Evolutionary conservation across 805 yeast species (phyloP), one percentile per base, ranked within the genome.

Genomic region (Jamesozyma hellenica): DNA sequence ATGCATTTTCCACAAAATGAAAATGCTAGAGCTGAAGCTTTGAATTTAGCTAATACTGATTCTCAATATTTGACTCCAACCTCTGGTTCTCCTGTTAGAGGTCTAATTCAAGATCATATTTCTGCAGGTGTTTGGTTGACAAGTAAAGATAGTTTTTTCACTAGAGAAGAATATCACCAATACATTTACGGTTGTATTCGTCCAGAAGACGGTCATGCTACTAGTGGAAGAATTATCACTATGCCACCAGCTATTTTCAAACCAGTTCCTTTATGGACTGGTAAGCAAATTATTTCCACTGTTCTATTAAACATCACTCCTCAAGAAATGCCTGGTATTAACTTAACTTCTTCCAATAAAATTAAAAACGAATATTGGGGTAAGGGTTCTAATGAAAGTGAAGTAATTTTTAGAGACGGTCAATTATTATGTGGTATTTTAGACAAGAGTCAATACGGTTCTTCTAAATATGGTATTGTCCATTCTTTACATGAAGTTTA

Each of bases 51-150:
- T 31, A 88, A 90, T 63, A 92, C 99, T 8, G 96, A 94, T 64
- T 83, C 94, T 44, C 98, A 92, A 68, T 92, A 92, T 63, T 72
- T 92, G 60, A 90, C 98, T 4, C 99, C 99, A 36, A 92, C 99
- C 15, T 86, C 96, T 11, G 99, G 99, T 61, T 73, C 95, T 43
- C 99, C 99, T 28, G 80, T 94, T 47, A 83, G 98, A 75, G 99
- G 99, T 66, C 73, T 92, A 63, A 94, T 94, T 64, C 99, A 92
- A 71, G 99, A 92, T 69, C 98, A 94, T 59, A 87, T 92, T 65
- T 81, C 94, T 54, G 97, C 97, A 8, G 99, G 98, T 69, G 95
- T 94, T 32, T 92, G 97, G 97, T 72, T 92, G 56, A 92, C 98
- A 6, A 86, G 70, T 64, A 86, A 88, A 64, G 97, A 94, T 57